Percentiles rank a stretch among this genome's conserved stretches.
phyloP scores from a whole-genome alignment of 2,329 filamentous ascomycete genomes.

The Xylariomycetidae sp. region DNA sequence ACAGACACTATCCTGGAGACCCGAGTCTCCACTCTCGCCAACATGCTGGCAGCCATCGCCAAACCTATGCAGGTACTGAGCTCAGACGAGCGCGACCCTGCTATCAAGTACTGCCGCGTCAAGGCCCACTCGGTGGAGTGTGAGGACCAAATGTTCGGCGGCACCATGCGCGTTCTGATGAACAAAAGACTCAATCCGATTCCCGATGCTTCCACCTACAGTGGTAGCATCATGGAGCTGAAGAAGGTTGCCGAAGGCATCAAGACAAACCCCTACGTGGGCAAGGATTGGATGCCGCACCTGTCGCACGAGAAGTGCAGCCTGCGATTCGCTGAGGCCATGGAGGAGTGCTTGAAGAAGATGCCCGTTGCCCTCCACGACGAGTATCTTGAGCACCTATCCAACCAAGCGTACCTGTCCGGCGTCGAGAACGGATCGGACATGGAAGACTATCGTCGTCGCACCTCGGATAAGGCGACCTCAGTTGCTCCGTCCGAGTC shows the following conservation, averaged over 20 bases:
- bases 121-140: constrained; percentile 13
- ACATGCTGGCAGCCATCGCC: constrained; percentile 11
- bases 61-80: constrained; percentile 9
- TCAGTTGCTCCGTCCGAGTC: no score
- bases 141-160: constrained; percentile 22
- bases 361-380: constrained; percentile 10
- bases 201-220: constrained; percentile 12
- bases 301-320: constrained; percentile 15
- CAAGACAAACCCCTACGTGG: constrained; percentile 13
- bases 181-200: constrained; percentile 14
- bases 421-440: constrained; percentile 17
- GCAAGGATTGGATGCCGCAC: constrained; percentile 16
- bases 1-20: constrained; percentile 9
- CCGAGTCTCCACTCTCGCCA: constrained; percentile 10
- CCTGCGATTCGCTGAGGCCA: constrained; percentile 12
- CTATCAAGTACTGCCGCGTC: constrained; percentile 14
- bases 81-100: constrained; percentile 1
- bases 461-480: no score
- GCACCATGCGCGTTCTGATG: constrained; percentile 10
- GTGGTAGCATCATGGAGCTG: constrained; percentile 13
- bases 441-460: constrained; percentile 22
- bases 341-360: constrained; percentile 7
- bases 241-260: constrained; percentile 11
- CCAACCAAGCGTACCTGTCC: constrained; percentile 11
- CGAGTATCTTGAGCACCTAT: constrained; percentile 5